Evolutionary conservation across 495 filamentous ascomycete genomes (phyloP), one percentile per base, ranked within the genome.

Genomic region (Daldinia bambusicola): DNA sequence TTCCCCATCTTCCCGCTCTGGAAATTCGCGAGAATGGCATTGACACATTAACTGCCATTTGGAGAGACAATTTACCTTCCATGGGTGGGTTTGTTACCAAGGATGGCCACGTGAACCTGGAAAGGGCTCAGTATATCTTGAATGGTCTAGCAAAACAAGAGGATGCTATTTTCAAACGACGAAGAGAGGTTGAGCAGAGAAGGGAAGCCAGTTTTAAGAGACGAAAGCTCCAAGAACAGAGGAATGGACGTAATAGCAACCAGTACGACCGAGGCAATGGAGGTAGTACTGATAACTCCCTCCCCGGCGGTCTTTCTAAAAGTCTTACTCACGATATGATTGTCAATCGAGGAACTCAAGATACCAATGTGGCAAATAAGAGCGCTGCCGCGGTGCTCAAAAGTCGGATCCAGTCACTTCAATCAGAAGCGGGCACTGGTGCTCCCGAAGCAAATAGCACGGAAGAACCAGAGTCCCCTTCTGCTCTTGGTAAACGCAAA

Each of bases 11-110:
- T 63, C 95, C 95, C 22, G 96, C 94, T 77, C 85, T 99, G 63
- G 95, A 98, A 79, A 98, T 99, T 77, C 88, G 95, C 69, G 95
- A 99, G 74, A 91, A 97, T 77, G 96, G 95, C 31, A 98, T 99
- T 77, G 94, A 99, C 75, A 97, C 93, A 0, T 84, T 99, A 51
- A 96, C 94, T 59, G 89, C 92, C 6, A 97, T 98, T 64, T 99
- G 96, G 95, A 90, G 91, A 65, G 93, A 98, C 75, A 97, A 95
- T 57, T 85, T 99, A 14, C 90, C 93, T 10, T 72, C 85, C 26
- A 98, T 98, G 96, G 93, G 91, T 38, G 94, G 94, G 2, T 99
- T 98, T 77, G 82, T 99, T 43, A 98, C 95, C 50, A 91, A 95
- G 75, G 95, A 99, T 83, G 95, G 95, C 4, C 89, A 90, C 71